Conservation (phyloP, 2,329 filamentous ascomycete species). For the Sclerotinia borealis region DNA sequence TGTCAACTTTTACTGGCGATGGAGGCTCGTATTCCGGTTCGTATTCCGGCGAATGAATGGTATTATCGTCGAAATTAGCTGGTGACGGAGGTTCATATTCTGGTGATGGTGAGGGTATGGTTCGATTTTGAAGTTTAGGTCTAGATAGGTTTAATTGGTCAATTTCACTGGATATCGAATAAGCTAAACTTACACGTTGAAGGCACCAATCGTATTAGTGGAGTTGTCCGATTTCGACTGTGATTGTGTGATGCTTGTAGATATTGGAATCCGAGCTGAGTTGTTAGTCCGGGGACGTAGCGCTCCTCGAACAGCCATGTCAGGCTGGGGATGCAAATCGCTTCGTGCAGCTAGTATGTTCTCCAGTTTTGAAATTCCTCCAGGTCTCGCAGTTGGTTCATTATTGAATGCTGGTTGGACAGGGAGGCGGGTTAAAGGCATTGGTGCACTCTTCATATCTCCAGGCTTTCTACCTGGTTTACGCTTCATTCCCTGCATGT, state of each 20-base stretch:
- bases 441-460: background rate
- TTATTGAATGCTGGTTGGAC: background rate
- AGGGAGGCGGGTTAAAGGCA: background rate
- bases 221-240: background rate
- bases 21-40: slow-evolving; percentile 15
- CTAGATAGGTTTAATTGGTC: background rate
- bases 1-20: background rate
- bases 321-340: background rate
- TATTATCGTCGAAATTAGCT: background rate
- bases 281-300: background rate
- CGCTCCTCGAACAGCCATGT: background rate
- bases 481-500: slow-evolving; percentile 17
- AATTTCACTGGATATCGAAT: background rate
- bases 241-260: background rate
- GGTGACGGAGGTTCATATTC: slow-evolving; percentile 14
- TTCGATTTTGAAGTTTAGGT: background rate
- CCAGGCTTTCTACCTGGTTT: slow-evolving; percentile 14
- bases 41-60: slow-evolving; percentile 10
- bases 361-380: background rate
- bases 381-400: background rate
- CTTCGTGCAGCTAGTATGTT: background rate
- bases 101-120: slow-evolving; percentile 2
- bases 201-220: background rate
- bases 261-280: background rate
- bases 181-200: background rate